phyloP scores from a whole-genome alignment of 2,329 filamentous ascomycete species.

The Beauveria scarabaeidicola region DNA sequence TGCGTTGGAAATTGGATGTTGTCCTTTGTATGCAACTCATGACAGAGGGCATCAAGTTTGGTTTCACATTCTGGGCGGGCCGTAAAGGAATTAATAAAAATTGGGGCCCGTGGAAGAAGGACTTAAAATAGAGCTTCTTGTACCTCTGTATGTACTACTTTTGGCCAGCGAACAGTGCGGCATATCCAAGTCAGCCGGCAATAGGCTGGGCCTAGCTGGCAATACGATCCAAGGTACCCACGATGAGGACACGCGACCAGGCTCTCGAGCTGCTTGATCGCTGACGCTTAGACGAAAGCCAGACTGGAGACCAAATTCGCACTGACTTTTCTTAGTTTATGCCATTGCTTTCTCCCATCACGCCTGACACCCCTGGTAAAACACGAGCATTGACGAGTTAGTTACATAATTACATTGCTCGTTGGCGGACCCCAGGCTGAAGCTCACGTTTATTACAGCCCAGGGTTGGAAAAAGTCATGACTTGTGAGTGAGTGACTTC shows the following conservation, averaged over 20 bases:
- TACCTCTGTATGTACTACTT: not conserved
- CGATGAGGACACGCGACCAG: constrained; percentile 1
- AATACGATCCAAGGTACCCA: not conserved
- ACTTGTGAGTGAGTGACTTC: no score
- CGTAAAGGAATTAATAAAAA: not conserved
- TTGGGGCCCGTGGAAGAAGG: not conserved
- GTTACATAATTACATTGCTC: not conserved
- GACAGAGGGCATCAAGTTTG: not conserved
- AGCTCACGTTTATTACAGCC: no score
- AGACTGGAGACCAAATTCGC: not conserved
- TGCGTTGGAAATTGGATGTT: not conserved
- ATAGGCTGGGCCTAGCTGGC: not conserved
- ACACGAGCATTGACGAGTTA: not conserved
- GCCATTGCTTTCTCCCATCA: not conserved
- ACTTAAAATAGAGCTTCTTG: constrained; percentile 9
- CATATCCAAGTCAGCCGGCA: not conserved
- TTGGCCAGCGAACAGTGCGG: not conserved
- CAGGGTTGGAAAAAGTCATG: no score
- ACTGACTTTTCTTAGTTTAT: not conserved
- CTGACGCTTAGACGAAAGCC: not conserved
- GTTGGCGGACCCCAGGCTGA: not conserved
- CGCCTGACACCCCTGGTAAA: not conserved
- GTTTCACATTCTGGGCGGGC: not conserved
- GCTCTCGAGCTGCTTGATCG: not conserved
- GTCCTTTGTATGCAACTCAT: not conserved